Base-by-base conservation (phyloP, 2,329 filamentous ascomycete species). In the Ophiostoma ips region DNA sequence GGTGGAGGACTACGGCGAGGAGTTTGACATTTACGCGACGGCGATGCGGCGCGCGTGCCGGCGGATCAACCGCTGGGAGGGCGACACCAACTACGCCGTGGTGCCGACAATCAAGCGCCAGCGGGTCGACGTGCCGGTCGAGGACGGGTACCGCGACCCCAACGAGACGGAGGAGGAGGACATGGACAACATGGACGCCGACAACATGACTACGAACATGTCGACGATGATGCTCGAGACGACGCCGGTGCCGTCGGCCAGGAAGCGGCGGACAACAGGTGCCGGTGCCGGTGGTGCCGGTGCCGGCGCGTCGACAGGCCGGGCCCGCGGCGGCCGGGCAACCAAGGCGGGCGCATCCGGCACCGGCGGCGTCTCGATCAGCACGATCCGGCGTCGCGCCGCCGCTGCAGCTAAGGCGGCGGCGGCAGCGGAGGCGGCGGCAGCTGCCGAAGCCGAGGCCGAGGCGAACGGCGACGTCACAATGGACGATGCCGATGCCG, bases 1-100 rank as follows among this genome's bases (percentile, higher is more conserved):
- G 61, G 64, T 71, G 0, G 82, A 87, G 54, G 85, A 90, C 64
- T 84, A 80, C 57, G 86, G 86, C 40, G 86, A 90, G 62, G 84
- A 90, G 62, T 72, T 79, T 6, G 73, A 74, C 50, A 71, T 77
- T 1, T 81, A 85, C 52, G 75, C 79, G 4, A 77, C 83, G 11
- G 75, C 84, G 8, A 66, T 90, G 16, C 70, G 81, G 49, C 74
- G 83, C 15, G 72, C 74, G 1, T 68, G 72, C 18, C 73, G 86
- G 28, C 73, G 86, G 37, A 67, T 90, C n/a, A 68, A 75, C 48
- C 74, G 85, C 31, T 90, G 86, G 86, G 73, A 79, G 11, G 34
- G 35, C 10, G 18, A 48, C 13, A 9, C 18, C 11, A 48, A 34
- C 44, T 19, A 41, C 34, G 62, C 72, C 3, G 69, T 76, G 16